Evolutionary conservation across 106 monocot species (phyloP).

Genomic region (Dioscorea zingiberensis): DNA sequence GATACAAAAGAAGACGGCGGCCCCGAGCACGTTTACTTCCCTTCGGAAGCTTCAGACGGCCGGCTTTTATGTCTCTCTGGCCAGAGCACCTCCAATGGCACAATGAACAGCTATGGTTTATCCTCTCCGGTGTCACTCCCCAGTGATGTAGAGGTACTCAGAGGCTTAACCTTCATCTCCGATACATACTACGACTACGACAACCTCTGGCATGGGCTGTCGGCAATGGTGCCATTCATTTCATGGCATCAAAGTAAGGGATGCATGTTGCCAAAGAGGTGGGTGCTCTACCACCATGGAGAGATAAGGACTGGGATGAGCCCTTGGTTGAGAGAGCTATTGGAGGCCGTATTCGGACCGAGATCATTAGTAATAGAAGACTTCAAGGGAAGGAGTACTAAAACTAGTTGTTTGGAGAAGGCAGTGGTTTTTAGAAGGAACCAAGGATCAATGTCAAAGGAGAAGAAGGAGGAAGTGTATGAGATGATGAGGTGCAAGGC

Average conservation of each 20-base stretch:
- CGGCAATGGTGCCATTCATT: conserved; percentile 46
- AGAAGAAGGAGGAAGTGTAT: conserved; percentile 25
- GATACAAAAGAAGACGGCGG: conserved; percentile 35
- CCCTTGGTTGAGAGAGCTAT: conserved; percentile 33
- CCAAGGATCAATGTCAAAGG: conserved; percentile 30
- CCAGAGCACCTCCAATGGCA: conserved; percentile 32
- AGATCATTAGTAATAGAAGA: conserved; percentile 19
- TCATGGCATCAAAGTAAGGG: conserved; percentile 39
- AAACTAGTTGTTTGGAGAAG: conserved; percentile 61
- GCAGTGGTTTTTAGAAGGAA: conserved; percentile 70
- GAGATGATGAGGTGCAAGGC: conserved; percentile 71
- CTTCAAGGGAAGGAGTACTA: background rate
- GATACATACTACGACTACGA: conserved; percentile 62
- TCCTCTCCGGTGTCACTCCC: conserved; percentile 53
- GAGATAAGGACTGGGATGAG: conserved; percentile 47
- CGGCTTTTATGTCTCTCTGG: conserved; percentile 53
- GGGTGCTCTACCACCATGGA: conserved; percentile 68
- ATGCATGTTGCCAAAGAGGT: conserved; percentile 42
- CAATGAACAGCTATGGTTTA: conserved; percentile 51
- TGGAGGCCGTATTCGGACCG: conserved; percentile 24
- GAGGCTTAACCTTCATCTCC: conserved; percentile 59
- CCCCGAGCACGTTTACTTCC: conserved; percentile 50
- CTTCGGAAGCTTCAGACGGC: conserved; percentile 36
- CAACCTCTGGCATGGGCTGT: conserved; percentile 74
- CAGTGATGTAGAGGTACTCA: conserved; percentile 18